Percentiles rank a stretch among this genome's conserved stretches.
Evolutionary conservation across 2,329 filamentous ascomycete genomes (phyloP).

Genomic region (Clarireedia hainanense): DNA sequence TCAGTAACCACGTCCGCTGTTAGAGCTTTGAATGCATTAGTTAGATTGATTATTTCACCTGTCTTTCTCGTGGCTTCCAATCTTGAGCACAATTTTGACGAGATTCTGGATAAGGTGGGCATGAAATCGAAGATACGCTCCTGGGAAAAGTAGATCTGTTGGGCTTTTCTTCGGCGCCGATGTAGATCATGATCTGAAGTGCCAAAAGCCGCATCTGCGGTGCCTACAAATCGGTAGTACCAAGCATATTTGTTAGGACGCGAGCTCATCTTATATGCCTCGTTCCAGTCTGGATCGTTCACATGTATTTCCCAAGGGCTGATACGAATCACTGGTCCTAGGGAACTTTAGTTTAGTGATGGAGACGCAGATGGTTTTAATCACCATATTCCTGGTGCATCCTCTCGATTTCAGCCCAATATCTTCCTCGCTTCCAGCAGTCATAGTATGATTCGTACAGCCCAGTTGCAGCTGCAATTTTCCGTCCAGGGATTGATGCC

Average conservation of each 20-base stretch:
- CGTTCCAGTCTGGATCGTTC: constrained; percentile 30
- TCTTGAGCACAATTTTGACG: background rate
- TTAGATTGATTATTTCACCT: constrained; percentile 12
- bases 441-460: constrained; percentile 18
- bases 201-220: constrained; percentile 9
- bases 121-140: background rate
- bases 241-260: constrained; percentile 8
- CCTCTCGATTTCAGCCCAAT: constrained; percentile 11
- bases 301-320: constrained; percentile 35
- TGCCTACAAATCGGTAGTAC: constrained; percentile 5
- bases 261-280: constrained; percentile 31
- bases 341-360: background rate
- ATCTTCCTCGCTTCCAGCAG: constrained; percentile 9
- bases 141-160: background rate
- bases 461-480: constrained; percentile 16
- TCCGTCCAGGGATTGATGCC: constrained; percentile 17
- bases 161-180: constrained; percentile 13
- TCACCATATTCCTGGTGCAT: constrained; percentile 19
- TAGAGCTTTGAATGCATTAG: constrained; percentile 12
- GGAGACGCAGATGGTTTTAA: background rate
- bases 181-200: constrained; percentile 16
- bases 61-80: constrained; percentile 5
- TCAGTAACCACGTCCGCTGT: constrained; percentile 15
- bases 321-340: constrained; percentile 30
- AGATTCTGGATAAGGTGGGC: background rate